A percentile compares a stretch with the other conserved stretches of the same genome.
These are phyloP conservation scores for Lachancea meyersii DNA, from an alignment of 805 yeast genomes.

Conservation along the genomic window DNA sequence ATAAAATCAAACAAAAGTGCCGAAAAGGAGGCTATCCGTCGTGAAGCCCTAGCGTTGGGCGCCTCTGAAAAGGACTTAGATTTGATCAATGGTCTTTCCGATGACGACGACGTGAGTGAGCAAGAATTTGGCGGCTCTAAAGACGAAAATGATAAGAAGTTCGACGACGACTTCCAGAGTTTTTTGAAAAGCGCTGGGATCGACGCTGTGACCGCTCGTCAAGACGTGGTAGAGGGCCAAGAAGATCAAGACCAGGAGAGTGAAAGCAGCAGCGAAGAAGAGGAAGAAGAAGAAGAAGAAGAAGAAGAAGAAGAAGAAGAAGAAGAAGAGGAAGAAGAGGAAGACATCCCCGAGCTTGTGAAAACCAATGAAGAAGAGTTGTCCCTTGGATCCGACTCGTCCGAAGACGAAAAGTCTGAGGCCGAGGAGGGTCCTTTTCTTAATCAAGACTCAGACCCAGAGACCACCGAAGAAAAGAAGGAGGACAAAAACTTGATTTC, in stretches of 20 bases:
- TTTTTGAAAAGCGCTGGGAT: constrained; percentile 69
- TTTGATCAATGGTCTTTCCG: constrained; percentile 49
- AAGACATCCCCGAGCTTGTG: constrained; percentile 22
- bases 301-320: constrained; percentile 28
- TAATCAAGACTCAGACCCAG: constrained; percentile 19
- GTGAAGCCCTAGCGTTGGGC: constrained; percentile 75
- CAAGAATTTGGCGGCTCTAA: constrained; percentile 38
- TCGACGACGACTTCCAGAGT: constrained; percentile 49
- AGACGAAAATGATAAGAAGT: constrained; percentile 34
- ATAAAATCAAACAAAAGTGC: too few species aligned
- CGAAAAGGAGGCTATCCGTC: constrained; percentile 38
- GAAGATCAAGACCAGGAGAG: constrained; percentile 23
- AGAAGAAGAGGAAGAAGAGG: constrained; percentile 25
- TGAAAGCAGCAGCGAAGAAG: constrained; percentile 24
- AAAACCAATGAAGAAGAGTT: constrained; percentile 19
- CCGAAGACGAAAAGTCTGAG: constrained; percentile 10
- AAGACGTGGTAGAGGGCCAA: constrained; percentile 30
- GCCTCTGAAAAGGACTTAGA: constrained; percentile 80
- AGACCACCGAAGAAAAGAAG: constrained; percentile 17
- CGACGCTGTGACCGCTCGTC: constrained; percentile 33
- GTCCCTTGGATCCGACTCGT: constrained; percentile 15
- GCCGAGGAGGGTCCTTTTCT: constrained; percentile 20
- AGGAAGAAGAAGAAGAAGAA: constrained; percentile 21
- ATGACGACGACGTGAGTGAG: constrained; percentile 41
- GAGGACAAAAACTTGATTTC: constrained; percentile 31